Base-by-base conservation (phyloP, 1,284 basidiomycete species). In the Microbotryomycetes sp. region DNA sequence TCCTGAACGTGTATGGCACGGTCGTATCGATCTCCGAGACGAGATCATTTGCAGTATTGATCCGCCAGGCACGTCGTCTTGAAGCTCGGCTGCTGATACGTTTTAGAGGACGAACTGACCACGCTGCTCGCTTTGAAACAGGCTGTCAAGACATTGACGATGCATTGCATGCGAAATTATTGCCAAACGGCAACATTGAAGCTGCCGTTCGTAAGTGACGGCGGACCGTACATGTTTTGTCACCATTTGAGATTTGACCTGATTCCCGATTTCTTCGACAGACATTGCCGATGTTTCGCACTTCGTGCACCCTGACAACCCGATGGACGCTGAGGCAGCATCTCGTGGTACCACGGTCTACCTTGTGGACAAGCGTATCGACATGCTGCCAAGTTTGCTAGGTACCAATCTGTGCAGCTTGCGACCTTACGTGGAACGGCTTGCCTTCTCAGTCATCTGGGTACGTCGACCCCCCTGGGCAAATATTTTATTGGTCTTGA, bases 81-180 rank as follows among this genome's bases (percentile, higher is more conserved):
- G n/a, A n/a, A n/a, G n/a, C n/a, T n/a, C n/a, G n/a, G n/a, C n/a
- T n/a, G n/a, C n/a, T n/a, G n/a, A n/a, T n/a, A n/a, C n/a, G n/a
- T n/a, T n/a, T n/a, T n/a, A n/a, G n/a, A n/a, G n/a, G n/a, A n/a
- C n/a, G n/a, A n/a, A n/a, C n/a, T n/a, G n/a, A n/a, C n/a, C n/a
- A 28, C 47, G 23, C 28, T 15, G 6, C 22, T 31, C n/a, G n/a
- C n/a, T 60, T 15, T 29, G 29, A 49, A 16, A 29, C 74, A 88
- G 92, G 86, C 45, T 98, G 96, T 77, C 92, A 97, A 74, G 96
- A 99, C 77, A 99, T 99, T 49, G 96, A 99, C 74, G 96, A 99
- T 76, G 96, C 96, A 0, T 79, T 99, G n/a, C 96, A 99, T 76
- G 96, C 96, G 9, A 83, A 87, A 57, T 80, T 77, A 52, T 79